Percentiles rank a stretch among this genome's conserved stretches.
Conservation (phyloP, 805 yeast species). For the Hemisphaericaspora nanyangensis region DNA sequence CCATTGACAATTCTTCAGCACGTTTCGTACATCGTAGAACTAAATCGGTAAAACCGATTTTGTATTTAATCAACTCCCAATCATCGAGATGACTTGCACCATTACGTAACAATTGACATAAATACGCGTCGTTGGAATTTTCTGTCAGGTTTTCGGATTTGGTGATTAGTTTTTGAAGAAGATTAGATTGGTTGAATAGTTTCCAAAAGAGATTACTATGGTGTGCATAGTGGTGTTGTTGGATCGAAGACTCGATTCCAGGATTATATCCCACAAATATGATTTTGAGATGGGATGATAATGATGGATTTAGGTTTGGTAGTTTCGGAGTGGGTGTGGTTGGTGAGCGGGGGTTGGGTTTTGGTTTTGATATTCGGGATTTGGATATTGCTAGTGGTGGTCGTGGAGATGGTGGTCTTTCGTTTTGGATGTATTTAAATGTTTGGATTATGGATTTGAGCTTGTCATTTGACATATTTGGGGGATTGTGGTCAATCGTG, state of each 20-base stretch:
- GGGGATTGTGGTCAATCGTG: no score
- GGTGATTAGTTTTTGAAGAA: constrained; percentile 27
- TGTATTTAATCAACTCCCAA: constrained; percentile 36
- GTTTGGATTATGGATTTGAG: constrained; percentile 15
- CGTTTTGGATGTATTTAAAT: constrained; percentile 9
- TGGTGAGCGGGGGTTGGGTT: background rate
- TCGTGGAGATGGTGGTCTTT: background rate
- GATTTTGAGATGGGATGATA: constrained; percentile 23
- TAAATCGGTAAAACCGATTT: constrained; percentile 69
- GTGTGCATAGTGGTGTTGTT: constrained; percentile 74
- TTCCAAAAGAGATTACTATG: constrained; percentile 67
- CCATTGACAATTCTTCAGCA: constrained; percentile 47
- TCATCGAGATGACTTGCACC: constrained; percentile 27
- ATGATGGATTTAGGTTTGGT: constrained; percentile 32
- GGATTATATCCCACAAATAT: constrained; percentile 75
- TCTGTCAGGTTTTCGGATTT: background rate
- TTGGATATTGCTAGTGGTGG: background rate
- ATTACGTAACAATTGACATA: constrained; percentile 11
- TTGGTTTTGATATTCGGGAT: constrained; percentile 3
- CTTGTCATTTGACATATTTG: background rate
- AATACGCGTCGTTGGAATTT: constrained; percentile 9
- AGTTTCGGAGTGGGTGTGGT: constrained; percentile 2
- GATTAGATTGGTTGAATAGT: constrained; percentile 48
- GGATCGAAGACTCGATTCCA: constrained; percentile 54
- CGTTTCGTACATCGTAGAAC: constrained; percentile 60